Evolutionary conservation across 805 yeast species (phyloP).

Genomic region (Priceomyces haplophilus): DNA sequence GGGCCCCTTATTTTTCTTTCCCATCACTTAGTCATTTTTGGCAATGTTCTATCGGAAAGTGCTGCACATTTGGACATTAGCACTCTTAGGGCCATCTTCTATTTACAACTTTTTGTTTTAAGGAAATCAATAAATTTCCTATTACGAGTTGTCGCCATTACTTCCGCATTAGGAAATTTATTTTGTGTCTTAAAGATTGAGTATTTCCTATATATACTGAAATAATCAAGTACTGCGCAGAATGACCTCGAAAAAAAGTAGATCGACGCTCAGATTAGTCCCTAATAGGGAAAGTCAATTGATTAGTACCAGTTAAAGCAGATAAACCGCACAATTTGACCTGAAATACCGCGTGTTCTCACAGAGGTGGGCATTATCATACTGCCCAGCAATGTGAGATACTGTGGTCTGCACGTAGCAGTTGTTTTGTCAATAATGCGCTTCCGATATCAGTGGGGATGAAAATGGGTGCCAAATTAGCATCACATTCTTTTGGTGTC

Average conservation of each 20-base stretch:
- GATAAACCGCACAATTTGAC: too few species aligned
- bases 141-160: slow-evolving; percentile 6
- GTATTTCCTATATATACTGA: slow-evolving; percentile 1
- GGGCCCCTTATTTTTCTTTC: background rate
- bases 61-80: background rate
- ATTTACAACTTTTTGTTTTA: slow-evolving; percentile 4
- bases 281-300: background rate
- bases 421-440: too few species aligned
- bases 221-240: background rate
- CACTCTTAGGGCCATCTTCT: background rate
- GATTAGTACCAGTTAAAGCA: too few species aligned
- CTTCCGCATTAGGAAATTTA: slow-evolving; percentile 11
- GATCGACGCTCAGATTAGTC: background rate
- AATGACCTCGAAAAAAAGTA: background rate
- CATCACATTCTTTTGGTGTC: slow-evolving; percentile 49
- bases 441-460: too few species aligned
- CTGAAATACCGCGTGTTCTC: too few species aligned
- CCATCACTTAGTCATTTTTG: background rate
- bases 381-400: too few species aligned
- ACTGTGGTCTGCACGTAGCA: too few species aligned
- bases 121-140: background rate
- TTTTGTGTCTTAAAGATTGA: background rate
- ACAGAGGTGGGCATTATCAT: too few species aligned
- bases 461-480: too few species aligned
- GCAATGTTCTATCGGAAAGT: background rate